These are phyloP conservation scores for Populus tomentosa DNA, from an alignment of 441 rosid genomes.

Conservation along the genomic window DNA sequence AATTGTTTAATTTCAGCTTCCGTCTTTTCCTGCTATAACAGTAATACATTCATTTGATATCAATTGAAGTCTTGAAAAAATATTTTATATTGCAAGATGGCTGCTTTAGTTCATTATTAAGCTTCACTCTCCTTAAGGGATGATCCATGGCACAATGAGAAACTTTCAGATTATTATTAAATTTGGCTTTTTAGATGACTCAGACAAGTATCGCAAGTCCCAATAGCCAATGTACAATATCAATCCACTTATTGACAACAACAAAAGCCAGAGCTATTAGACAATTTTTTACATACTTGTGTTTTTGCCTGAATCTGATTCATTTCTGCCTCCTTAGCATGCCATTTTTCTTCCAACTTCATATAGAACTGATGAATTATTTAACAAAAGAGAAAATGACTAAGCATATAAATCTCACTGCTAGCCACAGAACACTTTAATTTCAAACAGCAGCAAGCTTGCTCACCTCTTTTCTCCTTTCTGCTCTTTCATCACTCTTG, in stretches of 20 bases:
- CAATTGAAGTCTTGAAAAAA: background rate
- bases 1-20: slow-evolving; percentile 61
- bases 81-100: background rate
- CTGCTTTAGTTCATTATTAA: background rate
- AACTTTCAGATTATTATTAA: background rate
- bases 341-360: slow-evolving; percentile 74
- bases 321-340: slow-evolving; percentile 64
- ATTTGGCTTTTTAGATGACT: background rate
- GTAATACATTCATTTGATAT: background rate
- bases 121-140: background rate
- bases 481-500: slow-evolving; percentile 61
- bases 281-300: slow-evolving; percentile 39
- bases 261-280: background rate
- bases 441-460: slow-evolving; percentile 12
- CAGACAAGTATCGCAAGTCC: too few relatives aligned
- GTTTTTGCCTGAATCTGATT: slow-evolving; percentile 61
- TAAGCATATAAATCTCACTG: background rate
- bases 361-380: slow-evolving; percentile 40
- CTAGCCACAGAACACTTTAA: background rate
- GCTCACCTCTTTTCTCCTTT: slow-evolving; percentile 73
- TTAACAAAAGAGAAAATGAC: background rate
- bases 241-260: background rate
- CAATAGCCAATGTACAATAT: too few relatives aligned
- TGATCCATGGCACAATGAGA: background rate
- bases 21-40: slow-evolving; percentile 47